Conservation (phyloP, 352 stramenopile species). For the Pythium folliculosum region DNA sequence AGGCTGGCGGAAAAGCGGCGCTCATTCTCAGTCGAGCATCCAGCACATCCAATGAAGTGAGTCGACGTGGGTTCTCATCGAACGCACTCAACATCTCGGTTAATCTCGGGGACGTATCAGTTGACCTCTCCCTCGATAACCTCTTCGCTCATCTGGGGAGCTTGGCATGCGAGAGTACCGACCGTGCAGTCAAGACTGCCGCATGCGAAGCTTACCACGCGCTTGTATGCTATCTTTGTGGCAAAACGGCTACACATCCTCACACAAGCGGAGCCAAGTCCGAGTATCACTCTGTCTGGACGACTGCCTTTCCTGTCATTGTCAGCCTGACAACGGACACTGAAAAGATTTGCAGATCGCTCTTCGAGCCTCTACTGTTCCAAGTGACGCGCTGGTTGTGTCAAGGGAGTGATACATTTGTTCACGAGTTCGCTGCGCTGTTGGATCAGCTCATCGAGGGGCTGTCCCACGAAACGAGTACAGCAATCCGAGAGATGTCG, state of each 20-base stretch:
- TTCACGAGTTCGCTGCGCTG: constrained; percentile 67
- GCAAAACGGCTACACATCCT: constrained; percentile 66
- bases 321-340: constrained; percentile 60
- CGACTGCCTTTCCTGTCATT: constrained; percentile 48
- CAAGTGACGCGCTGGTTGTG: constrained; percentile 74
- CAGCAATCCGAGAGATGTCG: constrained; percentile 60
- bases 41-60: constrained; percentile 9
- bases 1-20: constrained; percentile 46
- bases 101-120: constrained; percentile 41
- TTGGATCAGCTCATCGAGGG: constrained; percentile 60
- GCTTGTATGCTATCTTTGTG: constrained; percentile 68
- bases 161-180: constrained; percentile 50
- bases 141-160: constrained; percentile 56
- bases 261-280: constrained; percentile 63
- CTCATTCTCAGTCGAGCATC: constrained; percentile 46
- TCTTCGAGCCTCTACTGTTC: constrained; percentile 78
- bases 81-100: constrained; percentile 42
- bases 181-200: constrained; percentile 60
- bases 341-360: constrained; percentile 65
- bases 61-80: constrained; percentile 8
- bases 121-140: constrained; percentile 47
- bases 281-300: constrained; percentile 63
- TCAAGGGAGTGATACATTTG: constrained; percentile 52
- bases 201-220: constrained; percentile 74
- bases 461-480: constrained; percentile 51